Evolutionary conservation across 2,329 filamentous ascomycete genomes (phyloP).

Genomic region (Colletotrichum tofieldiae): DNA sequence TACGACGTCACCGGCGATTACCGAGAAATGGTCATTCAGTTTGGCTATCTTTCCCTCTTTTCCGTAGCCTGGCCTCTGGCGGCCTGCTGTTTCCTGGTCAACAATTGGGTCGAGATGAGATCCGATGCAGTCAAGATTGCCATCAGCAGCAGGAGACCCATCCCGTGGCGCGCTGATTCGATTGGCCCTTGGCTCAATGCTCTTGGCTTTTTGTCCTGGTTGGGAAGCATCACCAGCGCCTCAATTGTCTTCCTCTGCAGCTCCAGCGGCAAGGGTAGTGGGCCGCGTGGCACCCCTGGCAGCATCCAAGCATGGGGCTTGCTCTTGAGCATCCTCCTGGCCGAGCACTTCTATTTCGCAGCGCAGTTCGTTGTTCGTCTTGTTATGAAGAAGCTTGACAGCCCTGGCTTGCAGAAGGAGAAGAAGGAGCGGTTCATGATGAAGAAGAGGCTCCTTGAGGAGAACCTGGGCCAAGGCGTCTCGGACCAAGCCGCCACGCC

Average conservation of each 20-base stretch:
- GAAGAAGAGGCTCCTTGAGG: conserved; percentile 84
- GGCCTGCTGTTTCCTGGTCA: conserved; percentile 88
- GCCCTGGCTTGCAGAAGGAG: conserved; percentile 88
- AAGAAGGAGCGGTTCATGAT: conserved; percentile 85
- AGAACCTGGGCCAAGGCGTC: conserved; percentile 75
- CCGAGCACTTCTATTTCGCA: conserved; percentile 91
- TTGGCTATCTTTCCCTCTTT: conserved; percentile 90
- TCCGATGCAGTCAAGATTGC: conserved; percentile 97
- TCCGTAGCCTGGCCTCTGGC: conserved; percentile 97
- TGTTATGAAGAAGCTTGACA: conserved; percentile 85
- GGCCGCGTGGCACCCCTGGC: conserved; percentile 76
- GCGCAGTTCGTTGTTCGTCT: conserved; percentile 81
- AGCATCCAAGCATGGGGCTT: conserved; percentile 86
- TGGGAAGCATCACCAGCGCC: conserved; percentile 89
- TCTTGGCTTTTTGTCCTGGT: conserved; percentile 91
- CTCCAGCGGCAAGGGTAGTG: conserved; percentile 80
- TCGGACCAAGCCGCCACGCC: conserved; percentile 64
- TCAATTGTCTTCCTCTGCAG: conserved; percentile 93
- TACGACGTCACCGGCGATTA: conserved; percentile 95
- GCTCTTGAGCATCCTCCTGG: conserved; percentile 85
- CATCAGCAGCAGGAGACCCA: conserved; percentile 88
- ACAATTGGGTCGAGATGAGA: conserved; percentile 96
- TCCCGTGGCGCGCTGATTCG: conserved; percentile 90
- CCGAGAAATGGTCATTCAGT: conserved; percentile 92
- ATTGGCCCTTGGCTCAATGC: conserved; percentile 94